A percentile compares a stretch with the other conserved stretches of the same genome.
These are phyloP conservation scores for Avena atlantica DNA, from an alignment of 176 grass and related monocot species.

Conservation along the genomic window DNA sequence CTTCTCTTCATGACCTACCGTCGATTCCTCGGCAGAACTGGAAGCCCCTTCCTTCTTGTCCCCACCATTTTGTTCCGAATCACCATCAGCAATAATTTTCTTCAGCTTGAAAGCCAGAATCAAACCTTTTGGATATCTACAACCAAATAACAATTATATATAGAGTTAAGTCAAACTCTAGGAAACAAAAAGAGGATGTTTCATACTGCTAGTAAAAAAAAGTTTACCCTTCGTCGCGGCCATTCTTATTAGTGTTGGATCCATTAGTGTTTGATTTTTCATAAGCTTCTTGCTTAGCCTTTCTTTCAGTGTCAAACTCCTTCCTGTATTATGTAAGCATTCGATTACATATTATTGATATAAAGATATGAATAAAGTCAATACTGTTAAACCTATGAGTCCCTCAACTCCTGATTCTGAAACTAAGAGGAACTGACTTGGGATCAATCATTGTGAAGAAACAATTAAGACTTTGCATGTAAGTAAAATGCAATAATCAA, in stretches of 20 bases:
- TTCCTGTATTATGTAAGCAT: constrained; percentile 72
- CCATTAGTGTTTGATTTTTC: constrained; percentile 39
- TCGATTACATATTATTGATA: constrained; percentile 24
- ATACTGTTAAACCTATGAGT: constrained; percentile 9
- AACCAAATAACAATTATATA: constrained; percentile 40
- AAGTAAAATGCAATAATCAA: constrained; percentile 2
- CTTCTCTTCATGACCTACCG: constrained; percentile 38
- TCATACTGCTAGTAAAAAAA: constrained; percentile 26
- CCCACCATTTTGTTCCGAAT: constrained; percentile 43
- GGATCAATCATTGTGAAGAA: constrained; percentile 21
- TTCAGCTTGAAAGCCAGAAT: constrained; percentile 90
- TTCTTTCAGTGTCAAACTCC: constrained; percentile 89
- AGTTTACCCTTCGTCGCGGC: constrained; percentile 59
- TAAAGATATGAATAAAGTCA: constrained; percentile 22
- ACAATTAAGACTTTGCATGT: constrained; percentile 1
- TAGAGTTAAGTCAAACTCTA: constrained; percentile 29
- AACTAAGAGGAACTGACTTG: constrained; percentile 25
- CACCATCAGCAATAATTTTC: constrained; percentile 51
- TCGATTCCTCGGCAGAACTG: constrained; percentile 36
- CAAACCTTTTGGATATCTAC: constrained; percentile 85
- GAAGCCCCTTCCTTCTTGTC: constrained; percentile 48
- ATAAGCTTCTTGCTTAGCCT: constrained; percentile 50
- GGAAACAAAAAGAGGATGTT: not conserved
- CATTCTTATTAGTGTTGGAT: constrained; percentile 23
- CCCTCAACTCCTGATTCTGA: constrained; percentile 10